Percentiles rank a stretch among this genome's conserved stretches.
These are phyloP conservation scores for Tylopilus sp. DNA, from an alignment of 1,284 basidiomycete genomes.

Conservation along the genomic window DNA sequence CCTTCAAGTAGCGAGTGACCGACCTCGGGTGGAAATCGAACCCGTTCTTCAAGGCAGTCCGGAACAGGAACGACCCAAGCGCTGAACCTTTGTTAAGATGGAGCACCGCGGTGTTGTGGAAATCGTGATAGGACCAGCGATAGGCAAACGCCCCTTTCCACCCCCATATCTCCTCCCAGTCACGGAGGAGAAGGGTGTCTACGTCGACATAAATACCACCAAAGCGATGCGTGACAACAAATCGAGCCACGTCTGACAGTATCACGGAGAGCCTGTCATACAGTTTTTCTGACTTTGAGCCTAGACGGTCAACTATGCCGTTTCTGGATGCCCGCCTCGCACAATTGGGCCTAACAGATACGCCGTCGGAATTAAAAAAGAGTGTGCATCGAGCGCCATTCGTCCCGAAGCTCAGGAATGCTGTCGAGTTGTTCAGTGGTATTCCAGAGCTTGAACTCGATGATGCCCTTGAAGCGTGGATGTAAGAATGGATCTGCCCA, in stretches of 20 bases:
- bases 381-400: constrained; percentile 64
- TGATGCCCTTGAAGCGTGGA: constrained; percentile 67
- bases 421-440: constrained; percentile 83
- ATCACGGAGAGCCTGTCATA: constrained; percentile 79
- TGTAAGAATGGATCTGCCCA: constrained; percentile 84
- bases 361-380: constrained; percentile 75
- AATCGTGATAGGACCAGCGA: constrained; percentile 73
- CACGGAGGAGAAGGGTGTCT: constrained; percentile 80
- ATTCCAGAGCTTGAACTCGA: constrained; percentile 86
- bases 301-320: constrained; percentile 62
- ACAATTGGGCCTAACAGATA: constrained; percentile 38
- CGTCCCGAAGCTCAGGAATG: constrained; percentile 67
- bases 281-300: constrained; percentile 64
- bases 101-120: constrained; percentile 83
- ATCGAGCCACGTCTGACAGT: constrained; percentile 81
- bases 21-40: constrained; percentile 86
- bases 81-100: constrained; percentile 78
- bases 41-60: constrained; percentile 77
- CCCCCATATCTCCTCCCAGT: constrained; percentile 87
- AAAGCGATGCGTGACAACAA: constrained; percentile 78
- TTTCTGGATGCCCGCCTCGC: constrained; percentile 35
- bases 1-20: constrained; percentile 70
- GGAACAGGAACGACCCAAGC: constrained; percentile 75
- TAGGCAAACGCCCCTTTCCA: constrained; percentile 85
- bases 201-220: constrained; percentile 85